Evolutionary conservation across 108 stramenopile genomes (phyloP).

Genomic region (Ochromonas danica): DNA sequence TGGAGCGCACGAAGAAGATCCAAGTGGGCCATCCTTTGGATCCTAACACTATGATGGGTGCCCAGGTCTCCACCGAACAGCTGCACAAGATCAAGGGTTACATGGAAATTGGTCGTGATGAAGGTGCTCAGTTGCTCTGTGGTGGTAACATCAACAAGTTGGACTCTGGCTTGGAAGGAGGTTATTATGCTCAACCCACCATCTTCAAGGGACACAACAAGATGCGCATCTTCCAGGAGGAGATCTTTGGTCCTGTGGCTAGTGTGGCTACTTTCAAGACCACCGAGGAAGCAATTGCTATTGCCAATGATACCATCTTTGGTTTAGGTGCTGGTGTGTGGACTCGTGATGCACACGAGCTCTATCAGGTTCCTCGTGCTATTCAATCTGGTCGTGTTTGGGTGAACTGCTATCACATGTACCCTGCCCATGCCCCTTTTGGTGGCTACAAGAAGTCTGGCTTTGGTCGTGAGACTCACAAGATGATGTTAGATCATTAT

Average conservation of each 20-base stretch:
- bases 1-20: conserved; percentile 29
- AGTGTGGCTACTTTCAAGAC: conserved; percentile 35
- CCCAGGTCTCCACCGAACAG: conserved; percentile 43
- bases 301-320: conserved; percentile 22
- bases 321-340: conserved; percentile 41
- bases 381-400: conserved; percentile 22
- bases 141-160: conserved; percentile 25
- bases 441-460: conserved; percentile 26
- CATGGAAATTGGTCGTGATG: conserved; percentile 35
- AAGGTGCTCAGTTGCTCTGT: conserved; percentile 36
- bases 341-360: conserved; percentile 37
- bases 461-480: conserved; percentile 25
- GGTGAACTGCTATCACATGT: conserved; percentile 26
- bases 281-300: conserved; percentile 5
- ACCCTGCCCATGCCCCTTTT: conserved; percentile 28
- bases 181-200: conserved; percentile 38
- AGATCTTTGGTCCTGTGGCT: conserved; percentile 51
- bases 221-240: conserved; percentile 43
- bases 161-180: not conserved
- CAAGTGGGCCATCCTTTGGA: conserved; percentile 53
- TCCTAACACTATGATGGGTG: conserved; percentile 41
- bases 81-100: conserved; percentile 41
- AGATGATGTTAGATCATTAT: not conserved
- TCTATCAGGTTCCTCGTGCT: conserved; percentile 4
- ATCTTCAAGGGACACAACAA: conserved; percentile 43